Evolutionary conservation across 352 stramenopile species (phyloP), one percentile per base, ranked within the genome.

Genomic region (Phytophthora pinifolia): DNA sequence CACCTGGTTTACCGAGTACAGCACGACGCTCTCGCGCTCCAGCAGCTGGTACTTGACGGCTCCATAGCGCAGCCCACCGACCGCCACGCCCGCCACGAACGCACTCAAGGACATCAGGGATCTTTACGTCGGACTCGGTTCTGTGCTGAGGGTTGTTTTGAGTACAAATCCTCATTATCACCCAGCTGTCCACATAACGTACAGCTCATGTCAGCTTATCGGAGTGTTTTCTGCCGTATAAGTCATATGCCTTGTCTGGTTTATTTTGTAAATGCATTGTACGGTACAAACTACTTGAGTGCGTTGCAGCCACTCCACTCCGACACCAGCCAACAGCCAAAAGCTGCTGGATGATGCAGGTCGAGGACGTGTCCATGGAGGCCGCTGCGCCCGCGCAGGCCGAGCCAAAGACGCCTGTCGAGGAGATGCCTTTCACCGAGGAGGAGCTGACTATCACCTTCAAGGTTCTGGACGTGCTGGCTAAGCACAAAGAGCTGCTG

Each of bases 371-470:
- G 35, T 9, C 45, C 2, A 65, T 77, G 61, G 56, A 72, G 51
- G 36, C 57, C 6, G 37, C 53, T 17, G 9, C 12, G 47, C 47
- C 35, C 10, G 17, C 44, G 45, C 47, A 45, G 42, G 35, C 38
- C 42, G 52, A 60, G 9, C 9, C 35, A 14, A 4, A 58, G 25
- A 18, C 30, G 33, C 38, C 32, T 36, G 38, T 39, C 36, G 70
- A 79, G 41, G 70, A 76, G 37, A 74, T 93, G 68, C 85, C 83
- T 49, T 91, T 95, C 65, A 75, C 74, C 14, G 68, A 88, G 4
- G 79, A 89, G 13, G 75, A 93, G 38, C 52, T 93, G 13, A 35
- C 38, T 6, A 56, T 42, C n/a, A 85, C 70, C 30, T 75, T 76
- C 32, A 89, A 93, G 52, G 81, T 94, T 12, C 59, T 95, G 31